phyloP scores from a whole-genome alignment of 495 filamentous ascomycete species.

The Aspergillus incahuasiensis region DNA sequence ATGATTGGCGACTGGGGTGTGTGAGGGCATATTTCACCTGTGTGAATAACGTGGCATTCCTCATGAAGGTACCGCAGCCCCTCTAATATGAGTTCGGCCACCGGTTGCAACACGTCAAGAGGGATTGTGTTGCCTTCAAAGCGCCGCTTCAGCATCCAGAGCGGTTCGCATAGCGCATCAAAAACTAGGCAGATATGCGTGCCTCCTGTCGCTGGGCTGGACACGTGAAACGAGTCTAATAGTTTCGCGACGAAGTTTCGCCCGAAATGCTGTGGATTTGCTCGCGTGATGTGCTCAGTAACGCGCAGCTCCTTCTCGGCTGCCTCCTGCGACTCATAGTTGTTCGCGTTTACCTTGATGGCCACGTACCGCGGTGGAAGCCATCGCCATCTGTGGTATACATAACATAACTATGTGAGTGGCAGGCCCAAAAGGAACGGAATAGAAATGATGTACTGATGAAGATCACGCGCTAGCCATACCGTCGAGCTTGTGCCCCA shows the following conservation, averaged over 20 bases:
- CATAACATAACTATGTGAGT: no score
- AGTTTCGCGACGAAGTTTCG: constrained; percentile 22
- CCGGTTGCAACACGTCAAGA: constrained; percentile 23
- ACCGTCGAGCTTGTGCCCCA: constrained; percentile 42
- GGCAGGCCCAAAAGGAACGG: no score
- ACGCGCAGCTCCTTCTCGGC: constrained; percentile 27
- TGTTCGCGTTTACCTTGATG: constrained; percentile 25
- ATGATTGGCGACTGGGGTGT: not conserved
- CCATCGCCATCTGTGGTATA: constrained; percentile 24
- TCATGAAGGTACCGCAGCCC: constrained; percentile 39
- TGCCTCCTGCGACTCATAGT: constrained; percentile 17
- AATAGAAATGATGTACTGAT: no score
- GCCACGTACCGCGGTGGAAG: constrained; percentile 22
- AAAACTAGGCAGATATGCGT: constrained; percentile 28
- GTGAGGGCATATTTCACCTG: constrained; percentile 23
- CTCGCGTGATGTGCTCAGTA: constrained; percentile 19
- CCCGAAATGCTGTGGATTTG: constrained; percentile 20
- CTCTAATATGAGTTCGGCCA: constrained; percentile 27
- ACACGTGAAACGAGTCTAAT: constrained; percentile 29
- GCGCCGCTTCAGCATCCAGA: constrained; percentile 28
- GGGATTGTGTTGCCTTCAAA: constrained; percentile 21
- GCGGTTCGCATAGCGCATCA: constrained; percentile 25
- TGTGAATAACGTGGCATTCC: constrained; percentile 35
- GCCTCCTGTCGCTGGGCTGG: constrained; percentile 20
- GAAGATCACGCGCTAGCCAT: constrained; percentile 43